phyloP scores from a whole-genome alignment of 1,139 yeast species.

The Scheffersomyces lignicola region DNA sequence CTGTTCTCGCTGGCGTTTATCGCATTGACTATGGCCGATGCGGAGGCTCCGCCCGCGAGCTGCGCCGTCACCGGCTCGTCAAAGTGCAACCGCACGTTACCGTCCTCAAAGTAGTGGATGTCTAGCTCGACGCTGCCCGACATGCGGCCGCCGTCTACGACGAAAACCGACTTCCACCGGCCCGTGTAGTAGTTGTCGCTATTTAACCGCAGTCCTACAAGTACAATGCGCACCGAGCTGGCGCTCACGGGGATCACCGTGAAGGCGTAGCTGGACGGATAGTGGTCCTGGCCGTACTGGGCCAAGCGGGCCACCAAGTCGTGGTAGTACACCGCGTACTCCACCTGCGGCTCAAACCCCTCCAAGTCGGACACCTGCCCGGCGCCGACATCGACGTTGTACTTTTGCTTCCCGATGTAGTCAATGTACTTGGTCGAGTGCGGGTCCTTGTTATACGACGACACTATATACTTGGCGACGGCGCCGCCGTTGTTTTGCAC shows the following conservation, averaged over 20 bases:
- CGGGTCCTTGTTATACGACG: conserved; percentile 31
- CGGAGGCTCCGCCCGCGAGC: conserved; percentile 12
- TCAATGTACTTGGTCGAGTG: conserved; percentile 41
- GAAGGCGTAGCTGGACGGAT: conserved; percentile 54
- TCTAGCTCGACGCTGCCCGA: conserved; percentile 63
- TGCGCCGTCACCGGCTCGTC: conserved; percentile 36
- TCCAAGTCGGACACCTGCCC: conserved; percentile 54
- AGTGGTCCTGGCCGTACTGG: conserved; percentile 47
- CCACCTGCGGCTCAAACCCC: conserved; percentile 23
- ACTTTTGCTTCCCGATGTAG: conserved; percentile 44
- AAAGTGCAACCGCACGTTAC: conserved; percentile 80
- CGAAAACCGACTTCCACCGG: conserved; percentile 76
- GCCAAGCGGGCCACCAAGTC: conserved; percentile 30
- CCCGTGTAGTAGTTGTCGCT: conserved; percentile 87
- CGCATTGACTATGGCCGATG: conserved; percentile 43
- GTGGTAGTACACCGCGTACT: conserved; percentile 32
- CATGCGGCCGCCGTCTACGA: conserved; percentile 38
- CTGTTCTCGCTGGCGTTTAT: conserved; percentile 62
- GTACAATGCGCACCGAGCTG: conserved; percentile 37
- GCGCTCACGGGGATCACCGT: conserved; percentile 40
- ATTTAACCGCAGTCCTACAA: conserved; percentile 74
- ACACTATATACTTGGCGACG: conserved; percentile 32
- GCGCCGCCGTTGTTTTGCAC: conserved; percentile 32
- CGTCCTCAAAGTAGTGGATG: conserved; percentile 94
- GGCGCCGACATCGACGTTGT: conserved; percentile 60